Conservation (phyloP, 2,329 filamentous ascomycete species). For the Pseudogymnoascus sp. region DNA sequence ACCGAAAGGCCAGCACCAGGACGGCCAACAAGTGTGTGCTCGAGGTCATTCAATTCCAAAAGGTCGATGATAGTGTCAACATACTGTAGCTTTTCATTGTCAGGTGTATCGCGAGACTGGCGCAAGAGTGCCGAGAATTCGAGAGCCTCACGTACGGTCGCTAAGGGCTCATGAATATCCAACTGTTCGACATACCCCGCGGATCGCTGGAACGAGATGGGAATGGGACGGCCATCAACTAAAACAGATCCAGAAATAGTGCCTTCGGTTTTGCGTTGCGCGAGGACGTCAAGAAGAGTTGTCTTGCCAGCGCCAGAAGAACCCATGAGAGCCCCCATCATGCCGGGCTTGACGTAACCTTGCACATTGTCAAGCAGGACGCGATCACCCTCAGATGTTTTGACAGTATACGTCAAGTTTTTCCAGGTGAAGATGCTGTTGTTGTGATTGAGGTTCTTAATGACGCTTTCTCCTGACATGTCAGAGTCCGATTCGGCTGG, state of each 20-base stretch:
- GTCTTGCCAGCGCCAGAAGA: slow-evolving; percentile 73
- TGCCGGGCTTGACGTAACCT: slow-evolving; percentile 71
- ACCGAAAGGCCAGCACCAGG: slow-evolving; percentile 56
- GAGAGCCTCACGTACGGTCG: slow-evolving; percentile 82
- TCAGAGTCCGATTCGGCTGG: slow-evolving; percentile 15
- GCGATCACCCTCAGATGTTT: slow-evolving; percentile 54
- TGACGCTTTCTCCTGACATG: slow-evolving; percentile 18
- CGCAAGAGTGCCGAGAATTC: slow-evolving; percentile 84
- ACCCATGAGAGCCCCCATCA: slow-evolving; percentile 58
- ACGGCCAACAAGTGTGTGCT: slow-evolving; percentile 58
- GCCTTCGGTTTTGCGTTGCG: slow-evolving; percentile 80
- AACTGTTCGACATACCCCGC: slow-evolving; percentile 82
- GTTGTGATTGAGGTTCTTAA: slow-evolving; percentile 49
- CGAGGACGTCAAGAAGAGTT: slow-evolving; percentile 76
- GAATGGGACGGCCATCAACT: slow-evolving; percentile 58
- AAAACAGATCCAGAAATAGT: slow-evolving; percentile 79
- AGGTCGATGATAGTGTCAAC: slow-evolving; percentile 68
- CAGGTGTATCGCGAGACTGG: slow-evolving; percentile 66
- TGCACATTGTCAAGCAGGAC: slow-evolving; percentile 71
- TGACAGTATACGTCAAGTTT: slow-evolving; percentile 61
- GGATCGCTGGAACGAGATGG: slow-evolving; percentile 72
- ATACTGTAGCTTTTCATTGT: slow-evolving; percentile 71
- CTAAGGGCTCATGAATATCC: slow-evolving; percentile 76
- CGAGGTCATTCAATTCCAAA: slow-evolving; percentile 61
- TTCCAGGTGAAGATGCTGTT: slow-evolving; percentile 70